A percentile compares a stretch with the other conserved stretches of the same genome.
Evolutionary conservation across 2,329 filamentous ascomycete genomes (phyloP).

Genomic region (Exophiala alcalophila): DNA sequence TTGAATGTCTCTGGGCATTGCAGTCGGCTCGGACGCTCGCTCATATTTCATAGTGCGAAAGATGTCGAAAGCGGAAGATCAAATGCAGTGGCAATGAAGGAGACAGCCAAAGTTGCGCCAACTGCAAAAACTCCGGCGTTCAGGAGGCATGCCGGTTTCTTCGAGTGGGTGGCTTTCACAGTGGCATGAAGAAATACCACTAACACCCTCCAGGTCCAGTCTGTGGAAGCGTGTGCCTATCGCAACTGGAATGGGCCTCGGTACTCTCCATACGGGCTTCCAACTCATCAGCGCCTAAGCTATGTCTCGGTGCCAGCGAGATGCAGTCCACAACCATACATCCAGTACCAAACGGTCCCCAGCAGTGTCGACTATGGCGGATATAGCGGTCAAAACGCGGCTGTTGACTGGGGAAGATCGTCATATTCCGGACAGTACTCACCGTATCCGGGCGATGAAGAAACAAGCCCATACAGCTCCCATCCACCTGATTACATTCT

Average conservation of each 20-base stretch:
- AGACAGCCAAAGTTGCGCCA: slow-evolving; percentile 72
- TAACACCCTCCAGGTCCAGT: slow-evolving; percentile 15
- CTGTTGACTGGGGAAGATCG: slow-evolving; percentile 22
- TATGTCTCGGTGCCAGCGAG: slow-evolving; percentile 19
- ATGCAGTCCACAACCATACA: slow-evolving; percentile 12
- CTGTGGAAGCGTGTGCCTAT: slow-evolving; percentile 13
- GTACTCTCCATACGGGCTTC: slow-evolving; percentile 24
- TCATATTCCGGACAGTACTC: slow-evolving; percentile 22
- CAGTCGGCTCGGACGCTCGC: neutral
- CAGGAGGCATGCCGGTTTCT: slow-evolving; percentile 67
- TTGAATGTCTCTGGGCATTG: neutral
- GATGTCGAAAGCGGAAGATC: slow-evolving; percentile 92
- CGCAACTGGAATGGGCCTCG: slow-evolving; percentile 17
- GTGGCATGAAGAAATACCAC: slow-evolving; percentile 1
- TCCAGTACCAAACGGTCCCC: slow-evolving; percentile 16
- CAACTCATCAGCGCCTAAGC: slow-evolving; percentile 16
- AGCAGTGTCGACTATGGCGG: slow-evolving; percentile 17
- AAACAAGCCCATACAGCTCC: slow-evolving; percentile 34
- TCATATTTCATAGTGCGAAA: slow-evolving; percentile 63
- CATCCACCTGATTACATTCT: slow-evolving; percentile 39
- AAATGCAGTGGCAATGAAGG: slow-evolving; percentile 84
- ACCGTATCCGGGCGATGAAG: slow-evolving; percentile 38
- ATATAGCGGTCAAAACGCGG: slow-evolving; percentile 14
- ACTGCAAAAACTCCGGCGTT: slow-evolving; percentile 72
- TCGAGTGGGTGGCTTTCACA: slow-evolving; percentile 54